Evolutionary conservation across 2,329 filamentous ascomycete species (phyloP).

Genomic region (Hypoxylon sp.): DNA sequence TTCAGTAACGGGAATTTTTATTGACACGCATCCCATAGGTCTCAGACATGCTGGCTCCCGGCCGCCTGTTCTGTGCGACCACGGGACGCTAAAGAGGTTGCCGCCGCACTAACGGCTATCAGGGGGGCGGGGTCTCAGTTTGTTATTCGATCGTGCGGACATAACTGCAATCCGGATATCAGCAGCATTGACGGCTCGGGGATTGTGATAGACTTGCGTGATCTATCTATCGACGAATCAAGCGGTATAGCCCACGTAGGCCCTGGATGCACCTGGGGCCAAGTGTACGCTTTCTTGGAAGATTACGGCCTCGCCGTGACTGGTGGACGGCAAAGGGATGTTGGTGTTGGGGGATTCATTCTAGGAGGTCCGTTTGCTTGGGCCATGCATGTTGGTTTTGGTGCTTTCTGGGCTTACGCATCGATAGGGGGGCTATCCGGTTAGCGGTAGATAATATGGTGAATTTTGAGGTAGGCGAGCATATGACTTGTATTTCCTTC

Average conservation of each 20-base stretch:
- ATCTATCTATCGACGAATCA: constrained; percentile 20
- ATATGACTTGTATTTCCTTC: not conserved
- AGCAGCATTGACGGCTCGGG: constrained; percentile 40
- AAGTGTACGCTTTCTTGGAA: constrained; percentile 40
- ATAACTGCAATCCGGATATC: constrained; percentile 39
- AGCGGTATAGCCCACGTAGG: constrained; percentile 28
- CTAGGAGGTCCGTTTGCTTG: constrained; percentile 35
- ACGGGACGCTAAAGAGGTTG: constrained; percentile 30
- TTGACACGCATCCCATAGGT: constrained; percentile 3
- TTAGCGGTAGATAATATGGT: constrained; percentile 37
- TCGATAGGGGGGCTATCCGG: constrained; percentile 39
- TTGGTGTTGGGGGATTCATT: constrained; percentile 42
- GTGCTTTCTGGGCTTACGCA: not conserved
- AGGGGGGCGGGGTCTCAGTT: constrained; percentile 29
- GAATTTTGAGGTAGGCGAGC: constrained; percentile 39
- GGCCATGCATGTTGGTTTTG: not conserved
- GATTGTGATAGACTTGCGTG: constrained; percentile 40
- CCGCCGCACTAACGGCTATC: constrained; percentile 18
- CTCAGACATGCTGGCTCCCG: constrained; percentile 33
- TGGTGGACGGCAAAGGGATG: constrained; percentile 39
- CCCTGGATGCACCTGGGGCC: constrained; percentile 33
- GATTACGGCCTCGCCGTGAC: constrained; percentile 24
- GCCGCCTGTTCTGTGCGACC: constrained; percentile 31
- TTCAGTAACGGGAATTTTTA: not conserved
- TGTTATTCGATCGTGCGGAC: constrained; percentile 33